Evolutionary conservation across 2,329 filamentous ascomycete genomes (phyloP).

Genomic region (Alternaria brassicae): DNA sequence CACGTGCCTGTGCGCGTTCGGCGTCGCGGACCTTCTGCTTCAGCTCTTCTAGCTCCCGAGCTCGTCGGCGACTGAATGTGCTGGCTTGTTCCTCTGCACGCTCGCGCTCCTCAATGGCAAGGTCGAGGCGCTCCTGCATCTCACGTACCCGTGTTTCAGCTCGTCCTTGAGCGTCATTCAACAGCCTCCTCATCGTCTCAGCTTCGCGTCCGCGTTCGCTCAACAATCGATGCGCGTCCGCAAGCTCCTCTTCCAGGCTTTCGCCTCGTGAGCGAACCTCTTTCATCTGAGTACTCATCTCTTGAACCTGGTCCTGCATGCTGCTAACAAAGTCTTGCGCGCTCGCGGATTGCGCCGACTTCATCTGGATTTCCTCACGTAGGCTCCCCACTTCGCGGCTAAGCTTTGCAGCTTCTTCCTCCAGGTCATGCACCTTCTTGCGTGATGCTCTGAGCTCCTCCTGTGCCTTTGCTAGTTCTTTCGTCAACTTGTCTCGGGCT

Average conservation of each 20-base stretch:
- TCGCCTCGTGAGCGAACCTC: constrained; percentile 84
- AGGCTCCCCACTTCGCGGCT: constrained; percentile 71
- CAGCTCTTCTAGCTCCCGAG: constrained; percentile 86
- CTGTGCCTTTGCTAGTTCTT: constrained; percentile 74
- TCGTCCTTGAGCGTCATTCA: constrained; percentile 84
- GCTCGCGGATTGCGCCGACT: constrained; percentile 82
- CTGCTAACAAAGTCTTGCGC: constrained; percentile 86
- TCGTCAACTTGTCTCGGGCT: constrained; percentile 71
- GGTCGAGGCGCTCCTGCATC: constrained; percentile 86
- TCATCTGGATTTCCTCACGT: constrained; percentile 82
- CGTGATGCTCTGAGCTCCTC: constrained; percentile 69
- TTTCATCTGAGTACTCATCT: constrained; percentile 89
- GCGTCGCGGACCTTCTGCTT: constrained; percentile 79
- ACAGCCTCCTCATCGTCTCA: constrained; percentile 89
- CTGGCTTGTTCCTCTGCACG: constrained; percentile 89
- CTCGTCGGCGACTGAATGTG: constrained; percentile 74
- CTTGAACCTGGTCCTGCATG: constrained; percentile 90
- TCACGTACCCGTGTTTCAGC: constrained; percentile 84
- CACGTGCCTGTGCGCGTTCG: constrained; percentile 75
- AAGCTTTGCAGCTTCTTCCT: constrained; percentile 74
- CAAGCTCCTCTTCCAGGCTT: constrained; percentile 88
- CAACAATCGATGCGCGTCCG: constrained; percentile 84
- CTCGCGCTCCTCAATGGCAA: constrained; percentile 92
- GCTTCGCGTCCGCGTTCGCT: constrained; percentile 88
- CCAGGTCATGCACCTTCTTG: constrained; percentile 72